Conservation (phyloP, 768 basidiomycete genomes). For the Agaricus bisporus region DNA sequence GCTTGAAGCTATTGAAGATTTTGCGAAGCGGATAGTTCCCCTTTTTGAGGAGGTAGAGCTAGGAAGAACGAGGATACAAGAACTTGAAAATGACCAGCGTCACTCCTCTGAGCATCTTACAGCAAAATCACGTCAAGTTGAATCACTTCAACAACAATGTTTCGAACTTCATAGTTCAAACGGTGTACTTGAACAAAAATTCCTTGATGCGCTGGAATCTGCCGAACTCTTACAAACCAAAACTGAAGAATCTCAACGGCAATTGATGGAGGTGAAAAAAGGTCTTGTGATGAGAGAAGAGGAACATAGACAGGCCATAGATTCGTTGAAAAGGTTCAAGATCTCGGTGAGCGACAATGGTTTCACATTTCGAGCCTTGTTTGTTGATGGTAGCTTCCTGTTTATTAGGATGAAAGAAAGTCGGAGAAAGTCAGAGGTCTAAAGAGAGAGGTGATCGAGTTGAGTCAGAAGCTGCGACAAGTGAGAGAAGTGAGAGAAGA, state of each 20-base stretch:
- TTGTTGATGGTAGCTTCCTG: neutral
- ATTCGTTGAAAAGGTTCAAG: constrained; percentile 2
- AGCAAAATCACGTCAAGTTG: constrained; percentile 12
- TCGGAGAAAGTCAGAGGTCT: neutral
- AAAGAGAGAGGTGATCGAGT: constrained; percentile 22
- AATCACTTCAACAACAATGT: constrained; percentile 11
- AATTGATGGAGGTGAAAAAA: neutral
- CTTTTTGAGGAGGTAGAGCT: constrained; percentile 25
- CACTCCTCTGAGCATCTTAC: constrained; percentile 9
- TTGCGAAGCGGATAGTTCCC: constrained; percentile 35
- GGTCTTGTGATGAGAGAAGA: constrained; percentile 13
- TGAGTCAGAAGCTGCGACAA: constrained; percentile 13
- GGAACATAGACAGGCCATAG: constrained; percentile 12
- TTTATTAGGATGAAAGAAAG: neutral
- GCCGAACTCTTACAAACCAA: constrained; percentile 10
- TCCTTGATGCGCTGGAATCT: constrained; percentile 9
- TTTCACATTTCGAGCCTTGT: neutral
- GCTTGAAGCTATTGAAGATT: constrained; percentile 30
- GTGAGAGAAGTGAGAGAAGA: neutral
- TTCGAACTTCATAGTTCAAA: constrained; percentile 1
- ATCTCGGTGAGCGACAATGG: neutral
- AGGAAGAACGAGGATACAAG: constrained; percentile 24
- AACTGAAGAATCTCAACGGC: constrained; percentile 1
- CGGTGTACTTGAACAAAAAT: constrained; percentile 16
- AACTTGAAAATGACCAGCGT: constrained; percentile 4